Base-by-base conservation (phyloP, 164 flowering plant genomes). In the Magnolia officinalis region DNA sequence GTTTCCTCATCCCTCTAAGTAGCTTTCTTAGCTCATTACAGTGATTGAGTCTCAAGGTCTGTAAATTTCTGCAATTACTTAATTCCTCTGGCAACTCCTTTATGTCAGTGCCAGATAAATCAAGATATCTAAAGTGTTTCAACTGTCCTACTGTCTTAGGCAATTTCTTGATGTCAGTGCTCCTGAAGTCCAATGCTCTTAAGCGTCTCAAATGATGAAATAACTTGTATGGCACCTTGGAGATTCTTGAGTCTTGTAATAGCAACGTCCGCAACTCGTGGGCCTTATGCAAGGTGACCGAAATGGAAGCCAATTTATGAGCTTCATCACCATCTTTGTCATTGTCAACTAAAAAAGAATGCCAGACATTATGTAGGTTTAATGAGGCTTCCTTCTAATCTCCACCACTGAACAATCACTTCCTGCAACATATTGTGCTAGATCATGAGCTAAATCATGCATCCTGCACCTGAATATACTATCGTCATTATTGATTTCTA, bases 121-220 rank as follows among this genome's bases (percentile, higher is more conserved):
- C 31, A 50, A 76, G 74, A 63, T 61, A 59, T 14, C 78, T 70
- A 7, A 76, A 49, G 49, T 70, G 74, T 59, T 61, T 76, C 45
- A 61, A 63, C 18, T 16, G 26, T 9, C 67, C 20, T 61, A 61
- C n/a, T 29, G 51, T 16, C 29, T 31, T 0, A 5, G 11, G 50
- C 20, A 66, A 66, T 20, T 20, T 20, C 10, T 5, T 2, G 8
- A 20, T 20, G 69, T 2, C 11, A 73, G 23, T 20, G 0, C 7
- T 0, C 1, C 24, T 61, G 6, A 61, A 13, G 20, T 61, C 64
- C 20, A 61, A 20, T 5, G 64, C 64, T 61, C 64, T 61, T 18
- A 61, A n/a, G 20, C 18, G 20, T 20, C 64, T 61, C 21, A 61
- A 4, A 61, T 61, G 64, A 19, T 11, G 8, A 71, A 50, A 9